Percentiles rank a stretch among this genome's conserved stretches.
phyloP scores from a whole-genome alignment of 345 rosid species.

The Reutealis trisperma region DNA sequence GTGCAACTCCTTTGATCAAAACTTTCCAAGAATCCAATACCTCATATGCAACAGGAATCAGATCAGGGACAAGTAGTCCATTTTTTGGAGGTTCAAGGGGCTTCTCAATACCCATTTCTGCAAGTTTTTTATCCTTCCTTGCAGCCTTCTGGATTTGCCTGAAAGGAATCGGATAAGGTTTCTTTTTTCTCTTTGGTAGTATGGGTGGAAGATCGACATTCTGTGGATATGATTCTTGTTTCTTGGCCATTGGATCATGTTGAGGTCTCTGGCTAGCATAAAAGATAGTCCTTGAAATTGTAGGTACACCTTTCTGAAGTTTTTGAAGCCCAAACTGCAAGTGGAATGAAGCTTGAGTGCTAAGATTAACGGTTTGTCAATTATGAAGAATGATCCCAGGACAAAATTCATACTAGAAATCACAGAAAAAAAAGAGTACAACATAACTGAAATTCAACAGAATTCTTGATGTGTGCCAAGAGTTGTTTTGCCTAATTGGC shows the following conservation, averaged over 20 bases:
- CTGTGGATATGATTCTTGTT: conserved; percentile 40
- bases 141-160: conserved; percentile 64
- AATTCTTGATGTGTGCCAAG: not conserved
- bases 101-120: conserved; percentile 78
- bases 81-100: conserved; percentile 81
- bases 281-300: conserved; percentile 29
- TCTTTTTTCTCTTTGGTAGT: conserved; percentile 78
- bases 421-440: not conserved
- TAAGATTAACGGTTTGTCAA: not conserved
- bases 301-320: conserved; percentile 27
- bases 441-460: not conserved
- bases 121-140: conserved; percentile 68
- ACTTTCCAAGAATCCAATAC: conserved; percentile 77
- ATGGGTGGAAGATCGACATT: conserved; percentile 79
- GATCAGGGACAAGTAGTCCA: conserved; percentile 71
- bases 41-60: conserved; percentile 71
- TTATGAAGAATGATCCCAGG: not conserved
- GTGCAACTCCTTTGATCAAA: conserved; percentile 73
- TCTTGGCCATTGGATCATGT: conserved; percentile 25
- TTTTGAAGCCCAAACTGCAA: conserved; percentile 42
- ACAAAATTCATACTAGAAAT: not conserved
- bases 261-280: conserved; percentile 46
- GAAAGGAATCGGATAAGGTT: conserved; percentile 75
- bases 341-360: conserved; percentile 6
- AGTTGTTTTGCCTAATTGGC: not conserved